phyloP scores from a whole-genome alignment of 768 basidiomycete genomes.

The Auriculariales sp. region DNA sequence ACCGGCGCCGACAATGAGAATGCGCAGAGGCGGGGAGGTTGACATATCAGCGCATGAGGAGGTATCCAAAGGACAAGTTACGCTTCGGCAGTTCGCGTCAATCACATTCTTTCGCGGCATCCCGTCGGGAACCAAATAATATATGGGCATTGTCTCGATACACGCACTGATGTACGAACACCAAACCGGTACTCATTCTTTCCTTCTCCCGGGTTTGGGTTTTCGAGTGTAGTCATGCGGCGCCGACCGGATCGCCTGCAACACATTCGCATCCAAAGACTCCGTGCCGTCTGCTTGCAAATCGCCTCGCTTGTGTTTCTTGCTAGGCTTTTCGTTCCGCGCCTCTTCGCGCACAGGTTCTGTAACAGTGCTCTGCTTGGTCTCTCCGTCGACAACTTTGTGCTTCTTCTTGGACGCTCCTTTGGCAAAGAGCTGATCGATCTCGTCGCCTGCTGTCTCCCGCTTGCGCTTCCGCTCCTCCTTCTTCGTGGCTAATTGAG shows the following conservation, averaged over 20 bases:
- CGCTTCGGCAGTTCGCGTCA: too few relatives aligned
- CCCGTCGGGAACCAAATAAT: too few relatives aligned
- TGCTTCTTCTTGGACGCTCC: slow-evolving; percentile 48
- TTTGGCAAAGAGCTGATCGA: slow-evolving; percentile 56
- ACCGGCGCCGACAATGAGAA: slow-evolving; percentile 13
- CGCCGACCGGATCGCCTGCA: slow-evolving; percentile 43
- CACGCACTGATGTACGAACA: too few relatives aligned
- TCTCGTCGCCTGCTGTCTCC: slow-evolving; percentile 50
- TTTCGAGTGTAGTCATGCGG: slow-evolving; percentile 21
- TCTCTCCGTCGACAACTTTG: slow-evolving; percentile 23
- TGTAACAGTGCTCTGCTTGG: not conserved
- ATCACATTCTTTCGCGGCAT: too few relatives aligned
- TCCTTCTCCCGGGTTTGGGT: not conserved
- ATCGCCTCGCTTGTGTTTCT: slow-evolving; percentile 15
- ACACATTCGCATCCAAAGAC: slow-evolving; percentile 18
- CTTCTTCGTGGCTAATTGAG: slow-evolving; percentile 3
- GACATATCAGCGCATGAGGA: too few relatives aligned
- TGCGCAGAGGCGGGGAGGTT: not conserved
- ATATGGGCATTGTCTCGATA: too few relatives aligned
- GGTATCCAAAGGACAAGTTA: too few relatives aligned
- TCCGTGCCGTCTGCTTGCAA: not conserved
- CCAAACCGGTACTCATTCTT: too few relatives aligned
- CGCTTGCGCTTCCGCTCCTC: slow-evolving; percentile 29
- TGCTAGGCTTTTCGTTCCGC: slow-evolving; percentile 12
- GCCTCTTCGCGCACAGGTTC: not conserved